Conservation (phyloP, 2,329 filamentous ascomycete genomes). For the Fusarium vanettenii region DNA sequence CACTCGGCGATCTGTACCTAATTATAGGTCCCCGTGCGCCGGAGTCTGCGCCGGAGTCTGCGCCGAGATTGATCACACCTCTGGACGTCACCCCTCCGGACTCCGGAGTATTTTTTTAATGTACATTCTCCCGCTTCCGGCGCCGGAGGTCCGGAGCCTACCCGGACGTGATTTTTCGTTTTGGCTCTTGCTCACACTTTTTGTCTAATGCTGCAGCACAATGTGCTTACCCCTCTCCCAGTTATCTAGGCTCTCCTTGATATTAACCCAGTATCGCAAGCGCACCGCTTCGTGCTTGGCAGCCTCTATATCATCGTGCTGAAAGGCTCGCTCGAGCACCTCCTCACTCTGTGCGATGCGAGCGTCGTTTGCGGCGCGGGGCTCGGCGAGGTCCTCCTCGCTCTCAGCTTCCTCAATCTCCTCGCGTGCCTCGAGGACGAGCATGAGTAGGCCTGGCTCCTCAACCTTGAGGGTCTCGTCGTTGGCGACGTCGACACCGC, state of each 20-base stretch:
- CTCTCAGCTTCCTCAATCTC: constrained; percentile 75
- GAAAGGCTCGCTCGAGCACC: constrained; percentile 73
- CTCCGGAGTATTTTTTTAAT: neutral
- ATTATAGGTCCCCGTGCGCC: neutral
- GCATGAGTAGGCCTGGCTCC: constrained; percentile 76
- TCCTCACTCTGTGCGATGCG: constrained; percentile 74
- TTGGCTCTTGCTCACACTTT: neutral
- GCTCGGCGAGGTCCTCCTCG: constrained; percentile 71
- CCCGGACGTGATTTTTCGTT: neutral
- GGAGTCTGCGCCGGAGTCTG: constrained; percentile 5
- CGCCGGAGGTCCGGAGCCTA: neutral
- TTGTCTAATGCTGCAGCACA: constrained; percentile 61
- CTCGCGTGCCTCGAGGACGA: constrained; percentile 84
- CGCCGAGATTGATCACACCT: neutral
- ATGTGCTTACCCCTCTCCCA: constrained; percentile 83
- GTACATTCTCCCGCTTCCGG: neutral
- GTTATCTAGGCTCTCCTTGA: constrained; percentile 80
- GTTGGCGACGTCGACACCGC: constrained; percentile 80
- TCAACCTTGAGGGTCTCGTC: constrained; percentile 81
- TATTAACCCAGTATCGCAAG: constrained; percentile 91
- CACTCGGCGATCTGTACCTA: neutral
- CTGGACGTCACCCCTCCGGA: neutral
- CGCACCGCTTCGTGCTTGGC: constrained; percentile 80
- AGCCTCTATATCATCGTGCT: constrained; percentile 69
- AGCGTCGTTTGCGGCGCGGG: constrained; percentile 75